These are phyloP conservation scores for Colletotrichum gigasporum DNA, from an alignment of 2,329 filamentous ascomycete genomes.

Conservation along the genomic window DNA sequence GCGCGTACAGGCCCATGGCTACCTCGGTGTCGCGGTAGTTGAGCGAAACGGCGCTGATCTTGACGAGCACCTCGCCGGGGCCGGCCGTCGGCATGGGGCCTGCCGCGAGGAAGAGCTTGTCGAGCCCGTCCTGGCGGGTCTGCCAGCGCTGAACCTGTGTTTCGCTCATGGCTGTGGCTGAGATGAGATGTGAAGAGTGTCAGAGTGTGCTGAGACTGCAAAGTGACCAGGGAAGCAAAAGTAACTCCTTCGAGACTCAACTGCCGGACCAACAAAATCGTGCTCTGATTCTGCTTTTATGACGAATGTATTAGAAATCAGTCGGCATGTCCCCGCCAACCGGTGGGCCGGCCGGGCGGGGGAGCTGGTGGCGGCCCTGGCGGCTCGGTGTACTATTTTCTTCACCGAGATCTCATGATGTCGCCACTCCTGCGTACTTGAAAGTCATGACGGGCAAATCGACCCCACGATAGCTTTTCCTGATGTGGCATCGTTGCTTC, in stretches of 20 bases:
- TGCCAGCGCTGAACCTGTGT: conserved; percentile 57
- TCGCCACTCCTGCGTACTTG: too few relatives aligned
- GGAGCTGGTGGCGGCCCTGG: not conserved
- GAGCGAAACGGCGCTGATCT: conserved; percentile 55
- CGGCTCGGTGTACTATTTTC: conserved; percentile 1
- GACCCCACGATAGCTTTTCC: too few relatives aligned
- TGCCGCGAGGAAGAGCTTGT: conserved; percentile 57
- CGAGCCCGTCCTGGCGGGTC: conserved; percentile 63
- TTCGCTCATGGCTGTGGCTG: conserved; percentile 7
- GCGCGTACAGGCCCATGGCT: conserved; percentile 71
- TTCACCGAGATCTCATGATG: too few relatives aligned
- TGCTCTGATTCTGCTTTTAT: not conserved
- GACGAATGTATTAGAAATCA: conserved; percentile 30
- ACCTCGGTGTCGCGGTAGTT: conserved; percentile 66
- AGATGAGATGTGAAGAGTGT: not conserved
- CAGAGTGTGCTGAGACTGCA: not conserved
- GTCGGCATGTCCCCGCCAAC: conserved; percentile 11
- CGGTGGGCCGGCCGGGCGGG: conserved; percentile 5
- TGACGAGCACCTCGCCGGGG: conserved; percentile 61
- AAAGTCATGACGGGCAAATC: too few relatives aligned
- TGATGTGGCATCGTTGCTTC: too few relatives aligned
- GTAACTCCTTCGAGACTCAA: too few relatives aligned
- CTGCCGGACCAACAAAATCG: not conserved
- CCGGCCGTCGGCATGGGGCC: conserved; percentile 56
- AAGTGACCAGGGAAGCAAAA: too few relatives aligned